A percentile compares a stretch with the other conserved stretches of the same genome.
Conservation (phyloP, 495 filamentous ascomycete species). For the Cladorrhinum samala region DNA sequence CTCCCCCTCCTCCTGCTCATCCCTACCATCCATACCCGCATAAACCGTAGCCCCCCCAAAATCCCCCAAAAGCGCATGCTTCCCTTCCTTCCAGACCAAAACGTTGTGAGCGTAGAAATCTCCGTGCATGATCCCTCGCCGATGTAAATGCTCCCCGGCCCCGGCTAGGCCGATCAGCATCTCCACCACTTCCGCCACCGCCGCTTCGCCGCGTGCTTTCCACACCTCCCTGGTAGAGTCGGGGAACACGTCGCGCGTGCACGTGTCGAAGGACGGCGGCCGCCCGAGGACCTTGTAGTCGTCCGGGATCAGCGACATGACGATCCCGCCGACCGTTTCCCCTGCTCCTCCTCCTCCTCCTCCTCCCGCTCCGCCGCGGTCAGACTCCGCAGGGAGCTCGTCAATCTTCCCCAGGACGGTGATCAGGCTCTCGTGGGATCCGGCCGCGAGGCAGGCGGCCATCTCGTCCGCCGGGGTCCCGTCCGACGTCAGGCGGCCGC, state of each 20-base stretch:
- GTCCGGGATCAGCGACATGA: constrained; percentile 31
- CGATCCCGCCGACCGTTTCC: constrained; percentile 32
- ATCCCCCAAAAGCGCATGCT: constrained; percentile 38
- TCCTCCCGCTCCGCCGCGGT: too few relatives aligned
- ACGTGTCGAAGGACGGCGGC: constrained; percentile 26
- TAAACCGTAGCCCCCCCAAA: constrained; percentile 45
- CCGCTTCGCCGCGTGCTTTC: constrained; percentile 1
- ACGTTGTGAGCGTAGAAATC: constrained; percentile 41
- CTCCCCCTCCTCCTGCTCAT: too few relatives aligned
- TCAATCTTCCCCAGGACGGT: constrained; percentile 36
- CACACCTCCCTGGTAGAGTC: too few relatives aligned
- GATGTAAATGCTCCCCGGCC: constrained; percentile 37
- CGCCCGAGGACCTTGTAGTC: constrained; percentile 23
- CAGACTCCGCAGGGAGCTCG: constrained; percentile 35
- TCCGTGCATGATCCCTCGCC: constrained; percentile 35
- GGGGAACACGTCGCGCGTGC: constrained; percentile 34
- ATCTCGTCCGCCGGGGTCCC: constrained; percentile 41
- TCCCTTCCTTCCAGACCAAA: constrained; percentile 30
- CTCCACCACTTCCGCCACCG: constrained; percentile 1
- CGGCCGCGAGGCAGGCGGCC: constrained; percentile 35
- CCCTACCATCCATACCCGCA: too few relatives aligned
- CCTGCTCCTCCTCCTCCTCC: too few relatives aligned
- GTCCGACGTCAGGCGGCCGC: constrained; percentile 33
- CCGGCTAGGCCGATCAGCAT: constrained; percentile 36
- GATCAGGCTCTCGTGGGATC: constrained; percentile 40